Conservation (phyloP, 257 asterid genomes). For the Cynanchum wilfordii region DNA sequence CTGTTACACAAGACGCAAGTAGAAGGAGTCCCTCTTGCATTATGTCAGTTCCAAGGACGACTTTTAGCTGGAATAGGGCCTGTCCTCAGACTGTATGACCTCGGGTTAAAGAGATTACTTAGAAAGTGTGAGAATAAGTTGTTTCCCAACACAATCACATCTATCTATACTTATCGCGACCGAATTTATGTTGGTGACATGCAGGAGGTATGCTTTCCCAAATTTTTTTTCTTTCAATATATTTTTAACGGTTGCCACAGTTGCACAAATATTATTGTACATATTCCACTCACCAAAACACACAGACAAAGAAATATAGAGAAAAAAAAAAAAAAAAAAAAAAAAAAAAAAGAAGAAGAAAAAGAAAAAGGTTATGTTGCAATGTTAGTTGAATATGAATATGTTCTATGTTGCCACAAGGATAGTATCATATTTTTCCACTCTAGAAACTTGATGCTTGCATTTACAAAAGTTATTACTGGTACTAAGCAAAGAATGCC, state of each 20-base stretch:
- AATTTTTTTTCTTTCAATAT: neutral
- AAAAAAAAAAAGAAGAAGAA: no score
- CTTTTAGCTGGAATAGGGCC: conserved; percentile 90
- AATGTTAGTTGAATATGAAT: neutral
- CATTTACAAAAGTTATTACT: neutral
- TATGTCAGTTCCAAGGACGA: conserved; percentile 95
- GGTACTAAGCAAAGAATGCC: neutral
- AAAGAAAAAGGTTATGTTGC: neutral
- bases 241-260: neutral
- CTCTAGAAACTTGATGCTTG: neutral
- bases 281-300: neutral
- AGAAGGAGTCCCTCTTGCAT: conserved; percentile 91
- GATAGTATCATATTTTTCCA: neutral
- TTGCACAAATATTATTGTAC: neutral
- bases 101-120: conserved; percentile 86
- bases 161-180: conserved; percentile 92
- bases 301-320: no score
- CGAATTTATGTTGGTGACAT: conserved; percentile 97
- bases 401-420: neutral
- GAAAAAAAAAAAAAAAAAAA: no score
- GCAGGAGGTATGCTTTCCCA: conserved; percentile 74
- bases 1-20: conserved; percentile 97
- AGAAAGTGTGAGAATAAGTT: conserved; percentile 95
- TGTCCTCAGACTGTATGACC: conserved; percentile 86
- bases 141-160: conserved; percentile 77